Base-by-base conservation (phyloP, 805 yeast genomes). In the Metahyphopichia silvanorum region DNA sequence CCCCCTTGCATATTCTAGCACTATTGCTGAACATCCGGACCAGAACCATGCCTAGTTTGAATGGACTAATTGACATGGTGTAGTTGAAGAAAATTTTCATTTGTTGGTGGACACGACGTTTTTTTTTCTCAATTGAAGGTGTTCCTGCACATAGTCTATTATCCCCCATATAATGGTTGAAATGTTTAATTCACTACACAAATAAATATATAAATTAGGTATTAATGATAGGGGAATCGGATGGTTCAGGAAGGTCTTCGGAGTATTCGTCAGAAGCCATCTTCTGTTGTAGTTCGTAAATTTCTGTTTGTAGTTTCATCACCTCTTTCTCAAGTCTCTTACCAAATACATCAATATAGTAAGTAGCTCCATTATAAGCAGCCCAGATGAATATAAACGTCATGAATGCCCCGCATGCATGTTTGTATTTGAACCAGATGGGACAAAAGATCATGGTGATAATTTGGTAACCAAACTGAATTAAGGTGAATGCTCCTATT, bases 331-430 rank as follows among this genome's bases (percentile, higher is more conserved):
- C 95, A 50, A 88, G 80, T 43, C 89, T 75, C 53, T 80, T 83
- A 14, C 98, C 98, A 60, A 88, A 93, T 31, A 82, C 82, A 49
- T 91, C 98, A 35, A 93, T 72, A 55, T 91, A 91, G 54, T 86
- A 91, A 1, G 95, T 86, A 2, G 98, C 98, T 18, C 98, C 98
- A 44, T 93, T 89, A 55, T 82, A 87, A 25, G 88, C 70, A 2
- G 98, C 94, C 55, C 77, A 72, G 28, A 79, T 55, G 46, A 89
- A 88, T n/a, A 91, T 86, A 31, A 74, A 69, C 2, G 76, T 59
- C 42, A 91, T 70, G 50, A 88, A 89, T 1, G 69, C 43, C 1
- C 81, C 76, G 16, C 93, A 86, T 2, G 85, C 74, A 27, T 63
- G 59, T 47, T 82, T 80, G 53, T 79, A 74, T 27, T 72, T 67